Evolutionary conservation across 164 flowering plant genomes (phyloP).

Genomic region (Nelumbo lutea): DNA sequence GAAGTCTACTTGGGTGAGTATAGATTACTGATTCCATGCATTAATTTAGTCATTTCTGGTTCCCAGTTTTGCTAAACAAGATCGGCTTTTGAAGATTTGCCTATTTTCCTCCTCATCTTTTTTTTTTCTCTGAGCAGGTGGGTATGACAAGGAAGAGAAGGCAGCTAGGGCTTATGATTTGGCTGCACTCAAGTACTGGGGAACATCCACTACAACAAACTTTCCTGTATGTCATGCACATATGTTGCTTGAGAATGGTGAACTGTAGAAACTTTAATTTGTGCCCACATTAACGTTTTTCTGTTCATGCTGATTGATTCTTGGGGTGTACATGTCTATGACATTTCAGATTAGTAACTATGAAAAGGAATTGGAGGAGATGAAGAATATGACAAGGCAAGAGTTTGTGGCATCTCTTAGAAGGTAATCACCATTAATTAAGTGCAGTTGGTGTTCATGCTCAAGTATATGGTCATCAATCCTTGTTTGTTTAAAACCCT

Average conservation of each 20-base stretch:
- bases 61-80: not conserved
- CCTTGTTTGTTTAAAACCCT: too few relatives aligned
- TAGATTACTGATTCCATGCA: too few relatives aligned
- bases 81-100: not conserved
- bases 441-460: not conserved
- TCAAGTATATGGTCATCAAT: too few relatives aligned
- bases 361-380: slow-evolving; percentile 83
- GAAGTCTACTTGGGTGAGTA: slow-evolving; percentile 80
- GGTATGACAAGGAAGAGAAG: slow-evolving; percentile 94
- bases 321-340: not conserved
- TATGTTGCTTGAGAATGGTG: not conserved
- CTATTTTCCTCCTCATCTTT: not conserved
- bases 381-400: slow-evolving; percentile 95
- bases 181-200: slow-evolving; percentile 97
- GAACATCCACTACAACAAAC: slow-evolving; percentile 87
- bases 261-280: not conserved
- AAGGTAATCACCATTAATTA: slow-evolving; percentile 43
- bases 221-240: slow-evolving; percentile 54
- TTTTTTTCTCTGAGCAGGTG: slow-evolving; percentile 40
- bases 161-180: slow-evolving; percentile 94
- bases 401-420: slow-evolving; percentile 93
- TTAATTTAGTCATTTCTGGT: not conserved
- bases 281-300: not conserved
- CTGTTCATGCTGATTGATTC: not conserved
- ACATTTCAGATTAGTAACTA: slow-evolving; percentile 65